Base-by-base conservation (phyloP, 2,329 filamentous ascomycete genomes). In the Claviceps pazoutovae region DNA sequence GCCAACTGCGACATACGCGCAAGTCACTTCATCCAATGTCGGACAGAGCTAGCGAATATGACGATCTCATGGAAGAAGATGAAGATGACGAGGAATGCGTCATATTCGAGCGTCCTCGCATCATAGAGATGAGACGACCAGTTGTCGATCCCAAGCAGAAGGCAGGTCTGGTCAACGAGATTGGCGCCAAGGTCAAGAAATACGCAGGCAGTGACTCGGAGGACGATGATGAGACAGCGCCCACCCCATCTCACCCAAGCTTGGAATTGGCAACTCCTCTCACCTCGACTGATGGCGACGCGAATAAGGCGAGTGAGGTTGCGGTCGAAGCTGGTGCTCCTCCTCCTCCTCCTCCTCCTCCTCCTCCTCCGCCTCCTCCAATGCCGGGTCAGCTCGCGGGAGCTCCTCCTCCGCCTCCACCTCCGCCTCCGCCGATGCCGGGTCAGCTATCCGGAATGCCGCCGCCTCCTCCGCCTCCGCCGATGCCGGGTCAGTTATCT, bases 71-170 rank as follows among this genome's bases (percentile, higher is more conserved):
- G 21, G 74, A 76, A 2, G 75, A 79, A 16, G 72, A 71, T 14
- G 78, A 77, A 37, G 65, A 63, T 17, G 69, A 70, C 6, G 82
- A 44, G 19, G 42, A 84, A 39, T 80, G 75, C 30, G 73, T 83
- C 42, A 68, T 91, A 23, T 86, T 83, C 56, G 87, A 90, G 68
- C 91, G 83, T 67, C 86, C 90, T 41, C 79, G 83, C 51, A 71
- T 95, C 48, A 79, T 95, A 53, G 79, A 93, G 66, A 80, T 91
- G 68, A 84, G 80, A 64, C 79, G 88, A 55, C 88, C 88, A 11
- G 69, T 75, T 37, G 70, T 80, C 59, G 75, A 80, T 57, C 78
- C 68, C 67, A 88, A 73, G 74, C 83, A 72, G 72, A 81, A 74
- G 72, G 81, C 63, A 65, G 91, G 70, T 62, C 84, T 72, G 69